Percentiles rank a stretch among this genome's conserved stretches.
Evolutionary conservation across 306 rosid species (phyloP).

Genomic region (Senna tora): DNA sequence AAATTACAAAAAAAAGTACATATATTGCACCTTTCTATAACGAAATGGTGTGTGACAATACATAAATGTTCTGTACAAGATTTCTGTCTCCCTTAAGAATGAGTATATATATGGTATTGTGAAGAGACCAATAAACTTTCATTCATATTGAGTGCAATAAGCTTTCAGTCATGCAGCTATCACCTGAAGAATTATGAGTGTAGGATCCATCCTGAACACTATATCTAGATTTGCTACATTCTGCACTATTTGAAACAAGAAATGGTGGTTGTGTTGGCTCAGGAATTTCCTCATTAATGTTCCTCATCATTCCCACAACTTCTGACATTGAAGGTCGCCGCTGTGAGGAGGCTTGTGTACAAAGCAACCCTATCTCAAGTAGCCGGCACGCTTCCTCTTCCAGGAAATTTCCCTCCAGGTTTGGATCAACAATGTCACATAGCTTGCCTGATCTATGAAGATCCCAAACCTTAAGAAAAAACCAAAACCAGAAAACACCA

Average conservation of each 20-base stretch:
- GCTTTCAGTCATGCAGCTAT: slow-evolving; percentile 41
- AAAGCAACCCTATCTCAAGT: slow-evolving; percentile 46
- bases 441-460: slow-evolving; percentile 38
- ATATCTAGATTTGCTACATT: slow-evolving; percentile 29
- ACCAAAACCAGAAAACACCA: slow-evolving; percentile 3
- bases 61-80: too few species aligned
- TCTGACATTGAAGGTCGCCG: slow-evolving; percentile 45
- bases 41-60: too few species aligned
- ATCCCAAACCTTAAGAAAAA: slow-evolving; percentile 46
- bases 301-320: slow-evolving; percentile 43
- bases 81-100: too few species aligned
- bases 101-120: too few species aligned
- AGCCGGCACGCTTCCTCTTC: slow-evolving; percentile 33
- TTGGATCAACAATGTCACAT: slow-evolving; percentile 28
- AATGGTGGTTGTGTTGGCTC: slow-evolving; percentile 46
- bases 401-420: slow-evolving; percentile 26
- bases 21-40: too few species aligned
- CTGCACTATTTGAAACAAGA: slow-evolving; percentile 31
- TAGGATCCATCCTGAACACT: slow-evolving; percentile 30
- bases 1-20: too few species aligned
- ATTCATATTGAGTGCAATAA: slow-evolving; percentile 33
- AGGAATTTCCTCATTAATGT: slow-evolving; percentile 28
- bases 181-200: slow-evolving; percentile 39
- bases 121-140: too few species aligned
- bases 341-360: slow-evolving; percentile 44